Evolutionary conservation across 345 rosid species (phyloP).

Genomic region (Garcia nutans): DNA sequence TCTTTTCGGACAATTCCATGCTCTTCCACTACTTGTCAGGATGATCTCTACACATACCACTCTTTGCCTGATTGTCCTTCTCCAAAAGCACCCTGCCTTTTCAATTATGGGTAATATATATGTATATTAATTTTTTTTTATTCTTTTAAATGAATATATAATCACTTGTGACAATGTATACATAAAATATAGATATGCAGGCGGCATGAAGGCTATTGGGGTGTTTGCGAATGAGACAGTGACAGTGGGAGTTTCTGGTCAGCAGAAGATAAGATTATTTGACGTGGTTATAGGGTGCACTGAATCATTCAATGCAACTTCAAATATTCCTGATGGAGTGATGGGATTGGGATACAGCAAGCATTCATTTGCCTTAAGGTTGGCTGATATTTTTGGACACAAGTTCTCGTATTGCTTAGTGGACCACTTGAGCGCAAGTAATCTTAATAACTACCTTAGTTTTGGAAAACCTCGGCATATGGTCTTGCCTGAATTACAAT

Average conservation of each 20-base stretch:
- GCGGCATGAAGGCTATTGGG: conserved; percentile 15
- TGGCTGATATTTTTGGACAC: conserved; percentile 17
- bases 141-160: not conserved
- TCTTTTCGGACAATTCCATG: conserved; percentile 33
- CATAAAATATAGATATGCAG: conserved; percentile 13
- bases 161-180: not conserved
- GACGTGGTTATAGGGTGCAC: conserved; percentile 32
- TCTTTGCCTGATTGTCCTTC: conserved; percentile 18
- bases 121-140: not conserved
- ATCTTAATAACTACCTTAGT: conserved; percentile 21
- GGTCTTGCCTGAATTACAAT: conserved; percentile 2
- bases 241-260: conserved; percentile 6
- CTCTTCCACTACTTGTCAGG: conserved; percentile 6
- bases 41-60: not conserved
- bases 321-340: conserved; percentile 22
- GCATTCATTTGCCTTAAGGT: conserved; percentile 23
- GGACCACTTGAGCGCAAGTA: conserved; percentile 29
- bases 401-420: conserved; percentile 42
- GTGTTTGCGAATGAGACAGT: conserved; percentile 29
- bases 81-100: conserved; percentile 22
- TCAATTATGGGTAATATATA: conserved; percentile 23
- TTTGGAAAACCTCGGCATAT: conserved; percentile 10
- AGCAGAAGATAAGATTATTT: not conserved
- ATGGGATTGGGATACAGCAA: conserved; percentile 29
- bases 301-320: not conserved